A percentile compares a stretch with the other conserved stretches of the same genome.
These are phyloP conservation scores for Paramyrothecium roridum DNA, from an alignment of 2,329 filamentous ascomycete species.

Conservation along the genomic window DNA sequence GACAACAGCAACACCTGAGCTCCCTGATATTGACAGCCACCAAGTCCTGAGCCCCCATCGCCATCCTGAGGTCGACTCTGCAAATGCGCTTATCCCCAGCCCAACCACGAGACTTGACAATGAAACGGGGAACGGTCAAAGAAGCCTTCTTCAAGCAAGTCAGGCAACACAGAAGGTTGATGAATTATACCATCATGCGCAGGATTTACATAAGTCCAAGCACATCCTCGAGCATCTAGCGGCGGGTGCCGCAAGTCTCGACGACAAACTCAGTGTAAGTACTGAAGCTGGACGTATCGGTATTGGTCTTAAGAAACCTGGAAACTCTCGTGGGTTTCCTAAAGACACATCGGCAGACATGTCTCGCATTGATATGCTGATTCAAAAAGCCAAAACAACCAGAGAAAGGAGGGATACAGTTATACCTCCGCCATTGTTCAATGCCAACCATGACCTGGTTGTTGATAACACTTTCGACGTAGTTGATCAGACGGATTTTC, in stretches of 20 bases:
- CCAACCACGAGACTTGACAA: not conserved
- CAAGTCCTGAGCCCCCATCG: no score
- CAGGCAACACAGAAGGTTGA: slow-evolving; percentile 22
- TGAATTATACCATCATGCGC: slow-evolving; percentile 26
- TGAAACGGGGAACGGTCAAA: not conserved
- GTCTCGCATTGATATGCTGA: not conserved
- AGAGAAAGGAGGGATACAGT: not conserved
- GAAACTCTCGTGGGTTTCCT: not conserved
- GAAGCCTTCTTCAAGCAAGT: not conserved
- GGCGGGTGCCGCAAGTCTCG: slow-evolving; percentile 10
- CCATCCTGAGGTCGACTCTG: not conserved
- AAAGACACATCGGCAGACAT: slow-evolving; percentile 1
- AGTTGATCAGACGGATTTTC: slow-evolving; percentile 1
- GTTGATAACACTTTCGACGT: slow-evolving; percentile 8
- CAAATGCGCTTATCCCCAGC: not conserved
- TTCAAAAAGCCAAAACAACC: not conserved
- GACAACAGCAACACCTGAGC: no score
- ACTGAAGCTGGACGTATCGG: not conserved
- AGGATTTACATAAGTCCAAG: slow-evolving; percentile 27
- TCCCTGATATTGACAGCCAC: no score
- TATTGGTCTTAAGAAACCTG: not conserved
- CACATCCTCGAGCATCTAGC: slow-evolving; percentile 32
- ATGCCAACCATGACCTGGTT: slow-evolving; percentile 9
- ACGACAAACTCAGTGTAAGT: not conserved
- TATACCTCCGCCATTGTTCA: not conserved